A percentile compares a stretch with the other conserved stretches of the same genome.
These are phyloP conservation scores for Pistacia integerrima DNA, from an alignment of 345 rosid species.

Conservation along the genomic window DNA sequence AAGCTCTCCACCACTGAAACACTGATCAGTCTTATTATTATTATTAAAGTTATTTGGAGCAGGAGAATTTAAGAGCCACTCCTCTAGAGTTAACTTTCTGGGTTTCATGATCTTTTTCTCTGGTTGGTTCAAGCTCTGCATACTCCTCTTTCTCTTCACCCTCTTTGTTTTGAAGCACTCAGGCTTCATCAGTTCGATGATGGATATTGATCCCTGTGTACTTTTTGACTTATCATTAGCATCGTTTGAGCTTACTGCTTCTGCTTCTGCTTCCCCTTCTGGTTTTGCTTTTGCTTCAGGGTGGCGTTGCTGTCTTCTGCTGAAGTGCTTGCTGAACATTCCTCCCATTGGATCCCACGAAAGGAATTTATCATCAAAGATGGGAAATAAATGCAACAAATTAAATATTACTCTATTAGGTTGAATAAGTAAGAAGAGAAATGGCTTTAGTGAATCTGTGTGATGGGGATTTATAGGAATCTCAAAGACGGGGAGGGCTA, in stretches of 20 bases:
- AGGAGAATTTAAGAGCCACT: slow-evolving; percentile 39
- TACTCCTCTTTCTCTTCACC: slow-evolving; percentile 13
- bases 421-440: slow-evolving; percentile 1
- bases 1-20: slow-evolving; percentile 28
- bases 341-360: slow-evolving; percentile 24
- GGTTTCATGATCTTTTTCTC: slow-evolving; percentile 2
- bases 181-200: slow-evolving; percentile 25
- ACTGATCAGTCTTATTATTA: slow-evolving; percentile 5
- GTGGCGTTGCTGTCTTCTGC: neutral
- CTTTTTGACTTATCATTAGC: slow-evolving; percentile 4
- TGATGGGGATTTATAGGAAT: slow-evolving; percentile 4
- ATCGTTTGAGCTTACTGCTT: neutral
- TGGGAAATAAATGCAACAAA: neutral
- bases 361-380: neutral
- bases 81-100: slow-evolving; percentile 35
- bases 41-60: slow-evolving; percentile 7
- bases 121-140: neutral
- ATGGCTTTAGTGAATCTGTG: neutral
- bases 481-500: slow-evolving; percentile 8
- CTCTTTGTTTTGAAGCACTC: slow-evolving; percentile 24
- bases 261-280: too few relatives aligned
- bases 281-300: neutral
- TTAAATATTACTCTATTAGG: neutral
- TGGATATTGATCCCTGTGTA: neutral
- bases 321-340: slow-evolving; percentile 21